Evolutionary conservation across 805 yeast species (phyloP).

Genomic region (Zygoascus biomembranicola): DNA sequence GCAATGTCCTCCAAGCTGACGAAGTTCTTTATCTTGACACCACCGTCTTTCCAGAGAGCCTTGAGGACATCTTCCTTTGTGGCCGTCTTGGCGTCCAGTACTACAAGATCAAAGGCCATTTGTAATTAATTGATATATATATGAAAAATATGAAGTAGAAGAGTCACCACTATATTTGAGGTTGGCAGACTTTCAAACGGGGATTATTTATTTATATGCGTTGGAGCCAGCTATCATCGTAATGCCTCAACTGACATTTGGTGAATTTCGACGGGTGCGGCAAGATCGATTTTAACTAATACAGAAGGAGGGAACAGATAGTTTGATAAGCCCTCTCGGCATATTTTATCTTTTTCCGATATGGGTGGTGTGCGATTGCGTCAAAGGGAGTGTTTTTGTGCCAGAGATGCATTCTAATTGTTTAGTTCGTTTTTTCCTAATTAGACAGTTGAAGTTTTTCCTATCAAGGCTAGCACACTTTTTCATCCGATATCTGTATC

Average conservation of each 20-base stretch:
- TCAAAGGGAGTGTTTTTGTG: no score
- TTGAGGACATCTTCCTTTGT: conserved; percentile 1
- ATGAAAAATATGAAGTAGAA: no score
- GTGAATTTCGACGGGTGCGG: background rate
- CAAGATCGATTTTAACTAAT: background rate
- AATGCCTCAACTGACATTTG: no score
- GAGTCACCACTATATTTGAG: no score
- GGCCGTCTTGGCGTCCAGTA: background rate
- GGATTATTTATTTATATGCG: no score
- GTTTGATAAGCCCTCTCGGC: no score
- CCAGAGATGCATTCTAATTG: no score
- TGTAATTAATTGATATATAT: background rate
- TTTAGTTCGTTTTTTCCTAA: background rate
- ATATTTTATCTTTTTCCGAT: no score
- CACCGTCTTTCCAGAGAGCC: conserved; percentile 2
- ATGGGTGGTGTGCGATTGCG: no score
- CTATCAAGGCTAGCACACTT: background rate
- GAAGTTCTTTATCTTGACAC: conserved; percentile 4
- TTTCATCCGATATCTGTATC: no score
- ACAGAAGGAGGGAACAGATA: background rate
- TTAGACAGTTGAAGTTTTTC: background rate
- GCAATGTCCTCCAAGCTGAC: conserved; percentile 1
- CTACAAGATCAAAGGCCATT: background rate
- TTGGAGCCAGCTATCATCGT: no score
- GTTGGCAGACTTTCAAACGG: no score